Evolutionary conservation across 306 rosid species (phyloP), one percentile per base, ranked within the genome.

Genomic region (Vigna nakashimae): DNA sequence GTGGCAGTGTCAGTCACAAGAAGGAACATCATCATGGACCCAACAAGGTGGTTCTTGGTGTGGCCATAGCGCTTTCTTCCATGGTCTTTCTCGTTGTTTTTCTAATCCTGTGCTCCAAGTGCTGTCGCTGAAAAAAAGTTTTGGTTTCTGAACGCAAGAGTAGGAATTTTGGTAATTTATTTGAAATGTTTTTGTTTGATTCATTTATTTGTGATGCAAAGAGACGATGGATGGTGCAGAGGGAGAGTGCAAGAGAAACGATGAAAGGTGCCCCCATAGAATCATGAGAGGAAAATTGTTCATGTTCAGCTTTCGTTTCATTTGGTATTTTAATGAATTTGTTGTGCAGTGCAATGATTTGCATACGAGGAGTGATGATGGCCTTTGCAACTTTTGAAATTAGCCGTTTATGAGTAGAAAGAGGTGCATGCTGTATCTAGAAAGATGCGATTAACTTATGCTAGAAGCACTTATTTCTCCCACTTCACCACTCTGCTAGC

Each of bases 1-100:
- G 77, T 28, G 58, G 76, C 17, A 69, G 15, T 34, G 64, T 82
- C 12, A 72, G 9, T 42, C 74, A 69, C 38, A 86, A 75, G 82
- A 79, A 74, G 46, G 89, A 78, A 38, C 88, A 76, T 36, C 98
- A 88, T 80, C 92, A 80, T 38, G 90, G 97, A 16, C 93, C 97
- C 22, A 92, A 80, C 45, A 94, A 94, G 89, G 82, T 89, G 38
- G 97, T 94, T 80, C 96, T 94, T 82, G 97, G 96, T 43, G 92
- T 92, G 59, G 96, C 97, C 38, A 90, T 94, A 78, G 93, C 87
- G 8, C 94, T 94, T 24, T 92, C 96, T 64, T 94, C 98, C 3
- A 76, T 92, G 24, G 98, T 92, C 49, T 92, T 94, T 82, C 84
- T 94, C 45, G 83, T 89, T 49, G 83, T 94, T 56, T 94, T 94